Base-by-base conservation (phyloP, 1,284 basidiomycete genomes). In the Sporisorium sorghi region DNA sequence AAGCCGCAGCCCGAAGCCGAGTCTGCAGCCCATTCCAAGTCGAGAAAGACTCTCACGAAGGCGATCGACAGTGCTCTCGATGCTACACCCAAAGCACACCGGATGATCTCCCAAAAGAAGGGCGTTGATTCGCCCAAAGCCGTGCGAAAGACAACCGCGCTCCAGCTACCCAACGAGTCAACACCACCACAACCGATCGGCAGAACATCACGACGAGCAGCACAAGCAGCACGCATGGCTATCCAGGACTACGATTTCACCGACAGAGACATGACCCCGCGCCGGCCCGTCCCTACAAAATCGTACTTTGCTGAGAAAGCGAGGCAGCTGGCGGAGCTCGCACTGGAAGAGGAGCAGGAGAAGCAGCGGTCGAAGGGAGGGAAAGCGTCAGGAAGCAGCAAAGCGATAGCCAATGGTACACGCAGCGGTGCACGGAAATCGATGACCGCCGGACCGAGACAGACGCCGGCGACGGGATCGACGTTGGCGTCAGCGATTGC, bases 171-270 rank as follows among this genome's bases (percentile, higher is more conserved):
- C 11, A 53, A 19, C 24, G 53, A 58, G 24, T 71, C 68, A 2
- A 71, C 68, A 17, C 61, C 68, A 5, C 68, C 62, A 5, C 61
- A 57, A 32, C 44, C 61, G 14, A 17, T 37, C 15, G 62, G 49
- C 11, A 43, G 68, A n/a, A 49, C 59, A 24, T 60, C 63, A n/a
- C 70, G 70, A 14, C 51, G 64, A 44, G 70, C 70, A 17, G 70
- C 70, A 1, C 63, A 73, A 54, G 64, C 63, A 17, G 70, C 70
- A 21, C 64, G 59, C 17, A 43, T 59, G 56, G 70, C 70, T 1
- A 73, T 73, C 49, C 47, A 67, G 19, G 70, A 73, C 49, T 73
- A 73, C 40, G 70, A 73, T 48, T 73, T 73, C 19, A 54, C 70
- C 48, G 70, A 73, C 23, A 58, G 70, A 37, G 70, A 73, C 50